phyloP scores from a whole-genome alignment of 2,329 filamentous ascomycete genomes.

The Pseudogymnoascus sp. region DNA sequence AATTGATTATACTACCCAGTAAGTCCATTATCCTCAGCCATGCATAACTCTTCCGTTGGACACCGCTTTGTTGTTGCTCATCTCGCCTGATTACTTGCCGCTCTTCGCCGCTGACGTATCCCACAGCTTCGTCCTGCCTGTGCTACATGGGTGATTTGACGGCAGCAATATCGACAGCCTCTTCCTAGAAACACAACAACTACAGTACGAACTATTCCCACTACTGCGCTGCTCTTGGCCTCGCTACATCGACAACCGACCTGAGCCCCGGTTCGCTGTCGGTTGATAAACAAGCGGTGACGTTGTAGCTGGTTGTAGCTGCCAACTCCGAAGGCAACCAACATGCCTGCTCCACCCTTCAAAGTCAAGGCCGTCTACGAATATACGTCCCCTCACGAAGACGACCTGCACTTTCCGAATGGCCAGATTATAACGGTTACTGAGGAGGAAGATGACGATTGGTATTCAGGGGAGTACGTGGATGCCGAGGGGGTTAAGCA shows the following conservation, averaged over 20 bases:
- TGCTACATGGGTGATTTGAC: constrained; percentile 7
- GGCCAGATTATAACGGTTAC: constrained; percentile 93
- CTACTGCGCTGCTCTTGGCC: neutral
- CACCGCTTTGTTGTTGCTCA: neutral
- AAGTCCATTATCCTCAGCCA: neutral
- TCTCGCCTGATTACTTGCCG: neutral
- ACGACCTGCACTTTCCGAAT: constrained; percentile 79
- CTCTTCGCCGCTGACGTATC: constrained; percentile 7
- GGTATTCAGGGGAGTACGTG: constrained; percentile 83
- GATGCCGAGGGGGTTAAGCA: constrained; percentile 66
- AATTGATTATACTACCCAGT: neutral
- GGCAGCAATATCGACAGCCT: neutral
- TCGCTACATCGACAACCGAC: constrained; percentile 3
- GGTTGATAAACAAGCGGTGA: constrained; percentile 10
- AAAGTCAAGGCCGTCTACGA: constrained; percentile 96
- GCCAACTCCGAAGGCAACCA: constrained; percentile 23
- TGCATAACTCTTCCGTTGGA: neutral
- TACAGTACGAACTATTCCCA: constrained; percentile 1
- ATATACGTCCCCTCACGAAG: constrained; percentile 85
- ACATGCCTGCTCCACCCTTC: constrained; percentile 66
- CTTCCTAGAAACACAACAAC: neutral
- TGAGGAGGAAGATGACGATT: constrained; percentile 85
- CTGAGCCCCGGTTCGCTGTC: constrained; percentile 1
- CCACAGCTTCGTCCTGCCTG: constrained; percentile 3
- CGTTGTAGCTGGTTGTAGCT: constrained; percentile 5